Base-by-base conservation (phyloP, 176 grass and related monocot species). In the Hyparrhenia diplandra region DNA sequence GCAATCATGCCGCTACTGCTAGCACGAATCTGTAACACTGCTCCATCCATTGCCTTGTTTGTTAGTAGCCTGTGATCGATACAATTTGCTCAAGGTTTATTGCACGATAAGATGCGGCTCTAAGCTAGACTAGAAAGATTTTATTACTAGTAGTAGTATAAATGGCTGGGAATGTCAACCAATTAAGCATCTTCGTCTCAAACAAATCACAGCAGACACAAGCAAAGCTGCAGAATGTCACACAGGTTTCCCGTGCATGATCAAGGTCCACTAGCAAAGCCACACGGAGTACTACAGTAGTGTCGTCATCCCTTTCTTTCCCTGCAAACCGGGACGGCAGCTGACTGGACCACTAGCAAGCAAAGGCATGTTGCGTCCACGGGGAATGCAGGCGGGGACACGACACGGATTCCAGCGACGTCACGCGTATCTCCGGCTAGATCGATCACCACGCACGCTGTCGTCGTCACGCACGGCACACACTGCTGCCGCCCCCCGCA, bases 401-500 rank as follows among this genome's bases (percentile, higher is more conserved):
- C n/a, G n/a, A n/a, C n/a, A 88, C 58, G 67, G 67, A 78, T 83
- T 65, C 29, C 80, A 4, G 58, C 46, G 12, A 70, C 66, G 80
- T 83, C 55, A 83, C 66, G 73, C 67, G 67, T 82, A 83, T 83
- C 80, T 64, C 57, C 57, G 13, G 5, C 58, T 42, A 62, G 54
- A 69, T 80, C 78, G 30, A n/a, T n/a, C 23, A 25, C n/a, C 54
- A 58, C 54, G 1, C 55, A 21, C n/a, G n/a, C n/a, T n/a, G 46
- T 3, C 17, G 47, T 16, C 49, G 43, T 17, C 1, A 49, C 46
- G 46, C 46, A 18, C 46, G 18, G n/a, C n/a, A n/a, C n/a, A n/a
- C n/a, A n/a, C n/a, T 16, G 17, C 43, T 1, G 13, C 43, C 13
- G 43, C n/a, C 13, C 13, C 43, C 1, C 3, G 4, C 37, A 1